Percentiles rank a stretch among this genome's conserved stretches.
Conservation (phyloP, 257 asterid genomes). For the Nicotiana paniculata region DNA sequence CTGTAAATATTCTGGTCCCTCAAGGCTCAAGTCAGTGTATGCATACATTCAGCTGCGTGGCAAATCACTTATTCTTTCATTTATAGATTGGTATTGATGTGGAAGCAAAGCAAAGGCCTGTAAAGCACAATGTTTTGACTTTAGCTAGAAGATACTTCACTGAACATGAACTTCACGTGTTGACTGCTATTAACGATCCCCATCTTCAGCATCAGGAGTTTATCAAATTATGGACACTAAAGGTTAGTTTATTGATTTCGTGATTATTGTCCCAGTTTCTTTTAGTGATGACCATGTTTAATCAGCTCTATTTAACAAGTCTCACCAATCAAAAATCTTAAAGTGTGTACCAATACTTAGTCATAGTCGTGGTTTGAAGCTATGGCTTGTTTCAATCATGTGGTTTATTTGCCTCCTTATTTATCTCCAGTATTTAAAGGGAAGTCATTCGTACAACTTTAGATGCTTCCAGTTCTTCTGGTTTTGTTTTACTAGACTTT, state of each 20-base stretch:
- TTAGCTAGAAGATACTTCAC: conserved; percentile 75
- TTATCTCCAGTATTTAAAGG: not conserved
- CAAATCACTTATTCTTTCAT: not conserved
- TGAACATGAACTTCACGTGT: conserved; percentile 39
- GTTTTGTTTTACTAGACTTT: not conserved
- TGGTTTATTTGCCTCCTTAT: not conserved
- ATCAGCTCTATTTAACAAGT: not conserved
- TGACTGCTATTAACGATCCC: conserved; percentile 55
- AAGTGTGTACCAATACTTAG: not conserved
- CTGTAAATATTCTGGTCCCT: conserved; percentile 44
- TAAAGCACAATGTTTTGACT: conserved; percentile 48
- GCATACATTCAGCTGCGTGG: not conserved
- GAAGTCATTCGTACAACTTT: not conserved
- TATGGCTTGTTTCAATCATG: not conserved
- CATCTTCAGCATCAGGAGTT: conserved; percentile 67
- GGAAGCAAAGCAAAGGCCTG: conserved; percentile 62
- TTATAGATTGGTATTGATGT: conserved; percentile 81
- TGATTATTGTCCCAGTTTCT: not conserved
- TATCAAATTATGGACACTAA: conserved; percentile 86
- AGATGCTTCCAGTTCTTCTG: not conserved
- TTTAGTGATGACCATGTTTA: not conserved
- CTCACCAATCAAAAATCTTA: not conserved
- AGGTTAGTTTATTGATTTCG: conserved; percentile 37
- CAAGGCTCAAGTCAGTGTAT: not conserved
- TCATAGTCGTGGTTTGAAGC: not conserved